Evolutionary conservation across 768 basidiomycete species (phyloP), one percentile per base, ranked within the genome.

Genomic region (Kwoniella sp.): DNA sequence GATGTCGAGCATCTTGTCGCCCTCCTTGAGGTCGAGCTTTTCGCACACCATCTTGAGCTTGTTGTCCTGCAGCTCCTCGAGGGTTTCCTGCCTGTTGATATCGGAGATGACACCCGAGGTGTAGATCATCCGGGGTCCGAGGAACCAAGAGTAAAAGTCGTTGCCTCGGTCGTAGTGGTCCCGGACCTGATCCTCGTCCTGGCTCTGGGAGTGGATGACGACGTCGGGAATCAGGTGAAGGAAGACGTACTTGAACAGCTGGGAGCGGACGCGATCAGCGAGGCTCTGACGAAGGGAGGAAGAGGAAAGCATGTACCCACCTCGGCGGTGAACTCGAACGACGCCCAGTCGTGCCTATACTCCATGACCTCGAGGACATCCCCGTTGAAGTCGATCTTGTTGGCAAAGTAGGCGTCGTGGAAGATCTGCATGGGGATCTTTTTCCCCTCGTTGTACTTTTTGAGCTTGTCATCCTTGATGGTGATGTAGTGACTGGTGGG

Each of bases 401-500:
- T 85, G 43, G 92, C 90, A 73, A 99, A 96, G 77, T 86, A 98
- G 58, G 89, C 88, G 78, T 99, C 95, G 71, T 98, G 86, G 80
- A 95, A 93, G 61, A 87, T 77, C 77, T 99, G 93, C 85, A 95
- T 92, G 45, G 91, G 91, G 52, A 99, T 96, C 76, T 95, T 98
- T 76, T 84, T 87, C 12, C 31, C 45, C 17, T 48, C 47, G 27
- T 82, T 76, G 77, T 92, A 98, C 53, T 83, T 78, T 78, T 83
- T 87, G 71, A 98, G 80, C 53, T 84, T 86, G 0, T 78, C 75
- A 77, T 93, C 89, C 55, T 88, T 84, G 77, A 98, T 85, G 38
- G 84, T 86, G 69, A 98, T 87, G 73, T 98, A 99, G 60, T 87
- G 82, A 63, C 87, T 86, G 54, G 95, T 83, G 65, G 86, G 81